A percentile compares a stretch with the other conserved stretches of the same genome.
Conservation (phyloP, 140 eudicot species). For the Cichorium intybus region DNA sequence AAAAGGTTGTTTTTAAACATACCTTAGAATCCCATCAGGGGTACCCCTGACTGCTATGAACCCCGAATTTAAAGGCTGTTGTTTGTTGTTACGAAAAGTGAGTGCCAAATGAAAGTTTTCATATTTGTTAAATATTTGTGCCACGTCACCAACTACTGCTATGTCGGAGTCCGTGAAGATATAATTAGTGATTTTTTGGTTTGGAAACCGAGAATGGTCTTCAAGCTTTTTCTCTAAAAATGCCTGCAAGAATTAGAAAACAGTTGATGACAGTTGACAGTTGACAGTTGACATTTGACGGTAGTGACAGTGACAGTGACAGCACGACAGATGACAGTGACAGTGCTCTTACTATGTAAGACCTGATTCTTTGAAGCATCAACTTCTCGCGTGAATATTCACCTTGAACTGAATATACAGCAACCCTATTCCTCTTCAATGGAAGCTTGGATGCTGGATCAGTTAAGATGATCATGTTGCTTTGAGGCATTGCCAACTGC, state of each 20-base stretch:
- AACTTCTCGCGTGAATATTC: constrained; percentile 96
- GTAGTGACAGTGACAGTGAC: not conserved
- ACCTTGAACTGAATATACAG: constrained; percentile 79
- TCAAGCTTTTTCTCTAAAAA: constrained; percentile 61
- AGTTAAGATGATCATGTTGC: constrained; percentile 64
- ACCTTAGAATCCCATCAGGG: constrained; percentile 67
- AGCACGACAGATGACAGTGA: not conserved
- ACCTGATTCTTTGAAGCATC: constrained; percentile 99
- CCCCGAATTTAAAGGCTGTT: constrained; percentile 91
- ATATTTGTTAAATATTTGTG: constrained; percentile 46
- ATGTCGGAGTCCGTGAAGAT: constrained; percentile 83
- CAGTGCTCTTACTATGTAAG: constrained; percentile 94
- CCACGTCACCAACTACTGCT: constrained; percentile 73
- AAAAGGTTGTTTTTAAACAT: not conserved
- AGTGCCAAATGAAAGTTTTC: constrained; percentile 76
- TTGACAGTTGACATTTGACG: not conserved
- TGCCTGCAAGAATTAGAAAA: constrained; percentile 44
- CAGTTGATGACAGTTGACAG: not conserved
- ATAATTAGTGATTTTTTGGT: constrained; percentile 42
- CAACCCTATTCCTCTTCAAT: constrained; percentile 57
- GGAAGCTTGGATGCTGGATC: constrained; percentile 77
- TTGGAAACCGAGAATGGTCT: constrained; percentile 45
- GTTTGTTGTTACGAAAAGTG: constrained; percentile 86
- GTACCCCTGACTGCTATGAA: constrained; percentile 94
- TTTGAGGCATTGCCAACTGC: constrained; percentile 83